Conservation (phyloP, 2,329 filamentous ascomycete genomes). For the Hymenotorrendiella dingleyae region DNA sequence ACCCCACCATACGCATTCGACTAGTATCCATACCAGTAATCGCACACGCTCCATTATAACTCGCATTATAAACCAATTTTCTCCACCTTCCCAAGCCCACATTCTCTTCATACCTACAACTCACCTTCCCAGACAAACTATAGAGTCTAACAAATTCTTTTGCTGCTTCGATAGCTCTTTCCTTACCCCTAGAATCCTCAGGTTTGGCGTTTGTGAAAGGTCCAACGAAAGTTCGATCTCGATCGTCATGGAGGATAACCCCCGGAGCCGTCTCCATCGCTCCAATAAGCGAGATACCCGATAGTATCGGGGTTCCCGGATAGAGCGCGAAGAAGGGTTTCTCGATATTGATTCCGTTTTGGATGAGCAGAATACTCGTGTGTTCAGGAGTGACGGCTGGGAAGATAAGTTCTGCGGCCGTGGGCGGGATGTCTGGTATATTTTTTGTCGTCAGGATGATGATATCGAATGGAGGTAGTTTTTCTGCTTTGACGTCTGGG, state of each 20-base stretch:
- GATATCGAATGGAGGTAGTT: slow-evolving; percentile 23
- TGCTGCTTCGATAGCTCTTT: slow-evolving; percentile 10
- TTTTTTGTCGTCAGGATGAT: slow-evolving; percentile 26
- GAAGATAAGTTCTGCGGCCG: slow-evolving; percentile 18
- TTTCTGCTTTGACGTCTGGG: slow-evolving; percentile 9
- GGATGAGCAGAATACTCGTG: slow-evolving; percentile 22
- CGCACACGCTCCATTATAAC: slow-evolving; percentile 22
- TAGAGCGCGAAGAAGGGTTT: slow-evolving; percentile 20
- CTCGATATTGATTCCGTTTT: slow-evolving; percentile 28
- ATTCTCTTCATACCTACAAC: slow-evolving; percentile 18
- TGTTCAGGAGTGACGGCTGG: slow-evolving; percentile 21
- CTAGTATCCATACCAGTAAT: slow-evolving; percentile 23
- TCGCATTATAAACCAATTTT: slow-evolving; percentile 25
- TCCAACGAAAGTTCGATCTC: slow-evolving; percentile 19
- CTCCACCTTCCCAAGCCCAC: slow-evolving; percentile 21
- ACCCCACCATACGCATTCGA: slow-evolving; percentile 20
- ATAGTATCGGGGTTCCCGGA: slow-evolving; percentile 20
- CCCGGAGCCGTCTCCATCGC: slow-evolving; percentile 18
- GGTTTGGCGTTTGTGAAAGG: slow-evolving; percentile 16
- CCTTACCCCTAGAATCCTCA: slow-evolving; percentile 8
- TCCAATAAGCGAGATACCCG: slow-evolving; percentile 23
- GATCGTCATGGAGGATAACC: slow-evolving; percentile 20
- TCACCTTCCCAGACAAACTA: slow-evolving; percentile 17
- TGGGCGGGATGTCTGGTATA: slow-evolving; percentile 32
- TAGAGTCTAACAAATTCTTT: slow-evolving; percentile 22